Evolutionary conservation across 179 eudicot genomes (phyloP).

Genomic region (Drosera spatulata): DNA sequence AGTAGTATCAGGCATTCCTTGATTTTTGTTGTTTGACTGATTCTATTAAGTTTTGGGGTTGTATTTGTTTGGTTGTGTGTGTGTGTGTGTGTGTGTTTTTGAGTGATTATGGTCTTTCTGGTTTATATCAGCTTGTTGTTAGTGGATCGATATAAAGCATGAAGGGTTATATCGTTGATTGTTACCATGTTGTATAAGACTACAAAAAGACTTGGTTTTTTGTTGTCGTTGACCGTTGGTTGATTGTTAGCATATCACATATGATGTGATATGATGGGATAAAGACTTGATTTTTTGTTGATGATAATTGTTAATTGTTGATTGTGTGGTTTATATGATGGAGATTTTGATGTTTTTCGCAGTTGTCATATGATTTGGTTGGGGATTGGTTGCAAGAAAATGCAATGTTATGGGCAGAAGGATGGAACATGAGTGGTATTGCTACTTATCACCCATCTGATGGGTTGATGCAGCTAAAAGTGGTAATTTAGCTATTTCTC

Average conservation of each 20-base stretch:
- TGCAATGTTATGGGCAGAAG: conserved; percentile 19
- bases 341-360: conserved; percentile 6
- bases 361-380: conserved; percentile 81
- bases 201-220: too few relatives aligned
- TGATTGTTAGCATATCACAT: neutral
- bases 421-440: conserved; percentile 37
- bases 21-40: too few relatives aligned
- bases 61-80: too few relatives aligned
- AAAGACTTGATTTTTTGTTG: conserved; percentile 8
- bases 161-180: too few relatives aligned
- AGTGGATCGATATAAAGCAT: too few relatives aligned
- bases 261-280: too few relatives aligned
- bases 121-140: too few relatives aligned
- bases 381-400: conserved; percentile 56
- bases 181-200: too few relatives aligned
- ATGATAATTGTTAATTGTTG: neutral
- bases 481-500: conserved; percentile 20
- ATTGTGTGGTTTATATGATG: neutral
- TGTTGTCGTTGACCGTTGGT: neutral
- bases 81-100: too few relatives aligned
- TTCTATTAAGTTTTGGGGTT: too few relatives aligned
- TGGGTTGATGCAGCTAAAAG: conserved; percentile 66
- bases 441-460: conserved; percentile 65
- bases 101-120: too few relatives aligned
- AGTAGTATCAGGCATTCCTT: too few relatives aligned